phyloP scores from a whole-genome alignment of 345 rosid genomes.

The Aquilaria yunnanensis region DNA sequence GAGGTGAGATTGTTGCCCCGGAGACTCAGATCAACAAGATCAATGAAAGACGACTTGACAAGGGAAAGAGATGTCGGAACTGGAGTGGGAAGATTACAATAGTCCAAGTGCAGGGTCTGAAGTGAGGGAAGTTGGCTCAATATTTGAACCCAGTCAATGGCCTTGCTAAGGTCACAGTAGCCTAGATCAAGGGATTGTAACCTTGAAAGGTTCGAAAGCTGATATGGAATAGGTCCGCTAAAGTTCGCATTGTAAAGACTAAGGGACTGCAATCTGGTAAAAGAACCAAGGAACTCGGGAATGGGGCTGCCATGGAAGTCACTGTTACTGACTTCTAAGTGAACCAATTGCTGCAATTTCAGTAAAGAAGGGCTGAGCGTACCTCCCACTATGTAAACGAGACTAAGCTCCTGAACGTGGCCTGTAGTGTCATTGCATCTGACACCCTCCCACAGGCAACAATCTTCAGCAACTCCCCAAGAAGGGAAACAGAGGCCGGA shows the following conservation, averaged over 20 bases:
- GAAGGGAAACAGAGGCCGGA: background rate
- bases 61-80: no score
- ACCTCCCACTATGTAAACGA: slow-evolving; percentile 11
- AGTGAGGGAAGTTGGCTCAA: slow-evolving; percentile 8
- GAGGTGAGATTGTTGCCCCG: background rate
- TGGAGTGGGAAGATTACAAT: background rate
- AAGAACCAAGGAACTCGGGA: slow-evolving; percentile 26
- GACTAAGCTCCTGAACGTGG: slow-evolving; percentile 17
- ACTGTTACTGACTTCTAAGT: slow-evolving; percentile 35
- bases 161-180: slow-evolving; percentile 1
- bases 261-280: slow-evolving; percentile 25
- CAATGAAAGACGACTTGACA: no score
- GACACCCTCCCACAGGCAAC: slow-evolving; percentile 29
- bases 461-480: background rate
- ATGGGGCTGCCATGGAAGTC: slow-evolving; percentile 23
- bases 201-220: slow-evolving; percentile 34
- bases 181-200: slow-evolving; percentile 35
- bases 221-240: slow-evolving; percentile 25
- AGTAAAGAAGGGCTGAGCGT: slow-evolving; percentile 31
- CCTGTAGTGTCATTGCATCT: slow-evolving; percentile 9
- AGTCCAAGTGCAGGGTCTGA: background rate
- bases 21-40: background rate
- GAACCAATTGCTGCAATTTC: slow-evolving; percentile 24
- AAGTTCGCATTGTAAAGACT: slow-evolving; percentile 28
- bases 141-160: slow-evolving; percentile 13